Evolutionary conservation across 768 basidiomycete genomes (phyloP), one percentile per base, ranked within the genome.

Genomic region (Russula ochroleuca): DNA sequence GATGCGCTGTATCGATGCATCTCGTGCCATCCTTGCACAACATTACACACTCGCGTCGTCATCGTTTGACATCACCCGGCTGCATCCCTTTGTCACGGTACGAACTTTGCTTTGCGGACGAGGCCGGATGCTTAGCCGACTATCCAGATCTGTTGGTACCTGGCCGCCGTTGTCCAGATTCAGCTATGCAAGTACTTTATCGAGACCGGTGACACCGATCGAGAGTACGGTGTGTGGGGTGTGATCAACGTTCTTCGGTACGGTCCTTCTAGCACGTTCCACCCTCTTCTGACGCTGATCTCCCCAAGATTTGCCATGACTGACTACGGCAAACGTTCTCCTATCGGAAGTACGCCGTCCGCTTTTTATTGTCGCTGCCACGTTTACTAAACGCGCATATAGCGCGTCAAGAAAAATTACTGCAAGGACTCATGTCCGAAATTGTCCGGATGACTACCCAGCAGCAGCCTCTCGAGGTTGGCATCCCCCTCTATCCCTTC

Each of bases 101-200:
- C 61, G 89, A 72, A 40, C 48, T 49, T 33, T 63, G 57, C 35
- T 45, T 13, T 31, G 6, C 21, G 3, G 14, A 31, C 15, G 7
- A 25, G 43, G 21, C 35, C 10, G 51, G 61, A 17, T 23, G 60
- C 37, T 67, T 55, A 67, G 59, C 31, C 38, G 9, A 41, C 25
- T 41, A 1, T 70, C 48, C 52, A 91, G 89, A 92, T 93, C 51
- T 92, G 90, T 72, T 94, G 91, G 91, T 93, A 94, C 73, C 83
- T 94, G 17, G 92, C 91, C 8, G 91, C 92, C 15, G 90, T 90
- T 5, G 88, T 93, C 5, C 86, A 92, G 71, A 85, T 93, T 52
- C 90, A 93, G 69, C 78, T 90, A 43, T 94, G 91, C 80, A 91
- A 90, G 71, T 85, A 90, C 70, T 88, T 86, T 71, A 92, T 94